Conservation (phyloP, 768 basidiomycete genomes). For the Suillus plorans region DNA sequence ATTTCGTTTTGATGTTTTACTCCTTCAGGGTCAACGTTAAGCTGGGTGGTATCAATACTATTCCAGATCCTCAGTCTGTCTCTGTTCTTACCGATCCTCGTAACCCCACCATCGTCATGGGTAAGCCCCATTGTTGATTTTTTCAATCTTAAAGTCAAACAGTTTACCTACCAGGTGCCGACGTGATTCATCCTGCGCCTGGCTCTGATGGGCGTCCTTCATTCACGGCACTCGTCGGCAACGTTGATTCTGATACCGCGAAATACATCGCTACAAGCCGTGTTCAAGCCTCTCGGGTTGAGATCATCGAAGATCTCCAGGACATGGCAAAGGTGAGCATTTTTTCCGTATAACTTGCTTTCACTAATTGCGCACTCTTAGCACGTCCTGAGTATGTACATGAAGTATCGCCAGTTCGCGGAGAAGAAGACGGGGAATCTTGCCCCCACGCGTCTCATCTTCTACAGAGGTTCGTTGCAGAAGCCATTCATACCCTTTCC, state of each 20-base stretch:
- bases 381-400: constrained; percentile 59
- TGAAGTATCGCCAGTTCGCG: constrained; percentile 49
- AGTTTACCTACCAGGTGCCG: constrained; percentile 51
- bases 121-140: constrained; percentile 33
- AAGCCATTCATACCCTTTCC: not conserved
- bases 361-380: constrained; percentile 25
- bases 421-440: constrained; percentile 47
- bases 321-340: constrained; percentile 57
- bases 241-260: constrained; percentile 71
- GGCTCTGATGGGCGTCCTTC: constrained; percentile 79
- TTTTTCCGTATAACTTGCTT: not conserved
- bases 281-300: constrained; percentile 67
- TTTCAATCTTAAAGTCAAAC: not conserved
- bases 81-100: constrained; percentile 64
- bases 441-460: constrained; percentile 69
- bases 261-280: constrained; percentile 66
- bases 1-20: not conserved
- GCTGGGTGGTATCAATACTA: constrained; percentile 77
- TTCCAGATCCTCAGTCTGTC: constrained; percentile 70
- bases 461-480: constrained; percentile 61
- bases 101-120: constrained; percentile 80
- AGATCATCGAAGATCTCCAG: constrained; percentile 73
- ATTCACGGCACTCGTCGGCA: constrained; percentile 78
- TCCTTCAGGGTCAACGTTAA: constrained; percentile 73
- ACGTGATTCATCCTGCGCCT: constrained; percentile 82